Base-by-base conservation (phyloP, 2,329 filamentous ascomycete species). In the Pleoardoris graminearum region DNA sequence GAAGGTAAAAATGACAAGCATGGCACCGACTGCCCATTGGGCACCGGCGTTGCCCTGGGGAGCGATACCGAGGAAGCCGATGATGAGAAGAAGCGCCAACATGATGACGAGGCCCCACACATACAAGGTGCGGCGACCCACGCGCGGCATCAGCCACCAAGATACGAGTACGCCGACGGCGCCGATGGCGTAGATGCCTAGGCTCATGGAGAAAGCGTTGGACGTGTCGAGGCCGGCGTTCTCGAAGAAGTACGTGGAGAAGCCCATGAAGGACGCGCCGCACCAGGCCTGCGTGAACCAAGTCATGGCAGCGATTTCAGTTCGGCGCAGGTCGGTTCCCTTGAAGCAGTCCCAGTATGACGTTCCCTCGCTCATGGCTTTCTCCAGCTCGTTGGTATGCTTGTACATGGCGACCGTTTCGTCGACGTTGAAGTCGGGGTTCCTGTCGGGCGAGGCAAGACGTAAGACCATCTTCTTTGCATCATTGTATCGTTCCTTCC, bases 391-490 rank as follows among this genome's bases (percentile, higher is more conserved):
- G 5, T 89, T 91, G 3, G 91, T 96, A 68, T 94, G 89, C 3
- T 90, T 84, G 88, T 96, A 96, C 90, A 96, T 94, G 62, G 89
- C 86, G 55, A 96, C 81, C 0, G 89, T 94, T 35, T 72, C 63
- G 50, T 72, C 65, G 46, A 64, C 62, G 42, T 71, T 67, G 63
- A 70, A 70, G 30, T 86, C 81, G 4, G 61, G 57, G 27, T 67
- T 60, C 53, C 63, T 70, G 12, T 72, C 65, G 4, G 67, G 58
- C 61, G 81, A 86, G 3, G 87, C 89, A 29, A 90, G 76, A 7
- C 87, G 84, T 48, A 86, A 74, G 21, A 90, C 77, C 16, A 85
- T 78, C 44, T 77, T 75, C 75, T 88, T 89, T 22, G 88, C 88
- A 11, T 89, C 84, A 4, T 85, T 82, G 42, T 82, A 75, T 38